Evolutionary conservation across 495 filamentous ascomycete genomes (phyloP).

Genomic region (Amphirosellinia nigrospora): DNA sequence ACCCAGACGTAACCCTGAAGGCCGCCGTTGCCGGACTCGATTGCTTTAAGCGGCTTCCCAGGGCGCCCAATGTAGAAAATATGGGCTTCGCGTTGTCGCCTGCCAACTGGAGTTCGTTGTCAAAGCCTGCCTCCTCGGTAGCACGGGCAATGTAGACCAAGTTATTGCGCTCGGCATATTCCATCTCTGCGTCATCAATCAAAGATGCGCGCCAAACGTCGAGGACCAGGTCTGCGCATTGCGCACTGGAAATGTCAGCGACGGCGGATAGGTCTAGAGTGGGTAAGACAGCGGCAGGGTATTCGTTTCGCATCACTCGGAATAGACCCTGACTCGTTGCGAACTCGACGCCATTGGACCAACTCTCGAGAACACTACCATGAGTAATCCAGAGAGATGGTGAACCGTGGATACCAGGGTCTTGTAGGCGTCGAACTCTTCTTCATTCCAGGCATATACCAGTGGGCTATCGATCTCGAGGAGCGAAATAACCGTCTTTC

Average conservation of each 20-base stretch:
- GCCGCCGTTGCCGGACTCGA: neutral
- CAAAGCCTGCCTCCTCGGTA: neutral
- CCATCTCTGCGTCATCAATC: neutral
- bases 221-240: neutral
- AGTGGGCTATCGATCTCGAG: conserved; percentile 1
- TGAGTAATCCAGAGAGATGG: conserved; percentile 17
- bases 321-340: conserved; percentile 9
- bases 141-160: neutral
- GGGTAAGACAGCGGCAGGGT: neutral
- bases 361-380: neutral
- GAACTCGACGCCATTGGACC: neutral
- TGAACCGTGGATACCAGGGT: neutral
- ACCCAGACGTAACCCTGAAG: neutral
- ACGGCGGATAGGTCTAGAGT: conserved; percentile 12
- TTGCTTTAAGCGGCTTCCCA: neutral
- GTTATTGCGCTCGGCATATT: neutral
- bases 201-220: neutral
- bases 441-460: neutral
- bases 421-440: neutral
- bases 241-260: neutral
- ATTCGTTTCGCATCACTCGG: conserved; percentile 22
- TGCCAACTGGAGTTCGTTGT: neutral
- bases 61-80: neutral
- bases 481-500: neutral
- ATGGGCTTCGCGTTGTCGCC: neutral